Conservation (phyloP, 805 yeast species). For the Candida hispaniensis region DNA sequence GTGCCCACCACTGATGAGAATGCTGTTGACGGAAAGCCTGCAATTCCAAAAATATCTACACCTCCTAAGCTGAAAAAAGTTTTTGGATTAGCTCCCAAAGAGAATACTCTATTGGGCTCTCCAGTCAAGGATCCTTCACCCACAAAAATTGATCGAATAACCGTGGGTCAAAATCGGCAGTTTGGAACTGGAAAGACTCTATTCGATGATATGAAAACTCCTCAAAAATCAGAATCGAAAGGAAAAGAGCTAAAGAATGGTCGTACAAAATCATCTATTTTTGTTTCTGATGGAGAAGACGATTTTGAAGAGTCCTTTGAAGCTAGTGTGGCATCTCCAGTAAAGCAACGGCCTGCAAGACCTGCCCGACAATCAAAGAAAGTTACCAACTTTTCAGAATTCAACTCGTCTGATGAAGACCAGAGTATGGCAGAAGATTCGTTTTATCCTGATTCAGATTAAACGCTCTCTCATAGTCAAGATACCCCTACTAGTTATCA, state of each 20-base stretch:
- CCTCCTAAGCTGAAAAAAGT: conserved; percentile 13
- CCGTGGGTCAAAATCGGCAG: conserved; percentile 3
- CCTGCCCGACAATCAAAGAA: too few species aligned
- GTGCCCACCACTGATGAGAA: conserved; percentile 2
- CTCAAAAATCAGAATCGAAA: conserved; percentile 10
- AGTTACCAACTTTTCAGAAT: too few species aligned
- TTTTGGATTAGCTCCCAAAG: conserved; percentile 5
- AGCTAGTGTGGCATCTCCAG: too few species aligned
- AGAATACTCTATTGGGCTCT: conserved; percentile 5
- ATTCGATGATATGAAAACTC: conserved; percentile 2
- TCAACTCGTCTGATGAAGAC: too few species aligned
- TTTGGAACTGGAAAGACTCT: conserved; percentile 9
- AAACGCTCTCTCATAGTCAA: too few species aligned
- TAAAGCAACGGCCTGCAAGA: too few species aligned
- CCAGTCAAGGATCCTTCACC: conserved; percentile 13
- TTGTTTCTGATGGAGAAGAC: conserved; percentile 1
- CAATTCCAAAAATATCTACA: conserved; percentile 2
- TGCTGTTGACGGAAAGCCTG: neutral
- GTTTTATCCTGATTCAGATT: too few species aligned
- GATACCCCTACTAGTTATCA: too few species aligned
- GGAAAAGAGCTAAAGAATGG: too few species aligned
- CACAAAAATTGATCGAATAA: conserved; percentile 7
- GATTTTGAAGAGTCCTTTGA: too few species aligned
- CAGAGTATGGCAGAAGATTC: too few species aligned
- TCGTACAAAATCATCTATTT: conserved; percentile 4